Base-by-base conservation (phyloP, 768 basidiomycete genomes). In the Pleurotus platypus region DNA sequence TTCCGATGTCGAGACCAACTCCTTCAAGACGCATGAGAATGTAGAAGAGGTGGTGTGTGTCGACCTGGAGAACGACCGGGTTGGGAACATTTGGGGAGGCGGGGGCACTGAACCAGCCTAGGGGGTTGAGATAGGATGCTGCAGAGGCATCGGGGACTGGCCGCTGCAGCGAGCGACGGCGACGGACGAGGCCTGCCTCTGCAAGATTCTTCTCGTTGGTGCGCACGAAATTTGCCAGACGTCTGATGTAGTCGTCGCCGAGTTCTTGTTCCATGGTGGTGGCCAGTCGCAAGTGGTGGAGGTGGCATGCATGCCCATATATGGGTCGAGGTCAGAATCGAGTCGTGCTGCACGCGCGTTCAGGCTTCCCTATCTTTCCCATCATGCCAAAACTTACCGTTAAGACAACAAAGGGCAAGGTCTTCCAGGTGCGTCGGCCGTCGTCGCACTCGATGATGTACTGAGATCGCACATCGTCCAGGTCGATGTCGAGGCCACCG, bases 401-500 rank as follows among this genome's bases (percentile, higher is more conserved):
- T 67, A 98, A 98, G 77, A 98, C 95, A 1, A 83, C 95, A 12
- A 89, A 94, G 73, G 92, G 96, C 70, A 95, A 94, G 78, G 82
- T 90, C 62, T 95, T 94, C 74, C 82, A 86, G 68, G 87, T 92
- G 67, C 5, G 71, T 64, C 11, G 30, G 9, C 3, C 30, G 9
- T 35, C 30, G 30, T 35, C 30, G 30, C 11, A 8, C 30, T 35
- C 30, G 30, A 35, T 35, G 30, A 8, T 11, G 30, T 35, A 35
- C 30, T 35, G 9, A 35, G 30, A 39, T 49, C 15, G 20, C 60
- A 16, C 50, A 35, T 60, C 20, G 26, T 26, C 57, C 62, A 92
- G 88, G 76, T 92, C 74, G 93, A 95, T 63, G 87, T 85, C 5
- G 91, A 94, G 49, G 78, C 74, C 18, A 67, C 78, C 35, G 88